Evolutionary conservation across 331 rosid species (phyloP), one percentile per base, ranked within the genome.

Genomic region (Cydonia oblonga): DNA sequence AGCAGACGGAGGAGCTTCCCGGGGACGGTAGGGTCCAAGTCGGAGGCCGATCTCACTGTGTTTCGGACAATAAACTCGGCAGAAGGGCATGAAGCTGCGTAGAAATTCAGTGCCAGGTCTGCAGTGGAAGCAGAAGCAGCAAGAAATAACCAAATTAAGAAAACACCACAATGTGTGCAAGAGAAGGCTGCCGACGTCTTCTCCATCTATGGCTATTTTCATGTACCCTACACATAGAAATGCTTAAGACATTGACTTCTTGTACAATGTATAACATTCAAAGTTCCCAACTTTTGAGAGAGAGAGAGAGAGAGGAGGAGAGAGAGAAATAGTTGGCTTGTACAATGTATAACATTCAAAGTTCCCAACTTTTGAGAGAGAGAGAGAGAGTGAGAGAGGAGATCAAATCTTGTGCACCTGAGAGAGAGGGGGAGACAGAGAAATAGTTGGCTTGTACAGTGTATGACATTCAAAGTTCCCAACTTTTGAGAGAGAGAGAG

Each of bases 1-100:
- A 89, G 76, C 85, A 92, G 75, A 75, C 98, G 98, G 64, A 93
- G 93, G 78, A 93, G 98, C 87, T 90, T 90, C 32, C 93, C 96
- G 4, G 98, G 97, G 65, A 90, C 42, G 32, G 98, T 75, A 32
- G 96, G 89, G 80, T 93, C 98, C 19, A 11, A 28, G 15, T 87
- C 76, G 57, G 93, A 86, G 72, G 91, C 86, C 35, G 97, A 84
- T 33, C 79, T 76, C 15, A 93, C 90, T 2, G 85, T 79, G 81
- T 83, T 80, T 80, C 88, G 79, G 54, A 93, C 84, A 22, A 89
- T 64, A 15, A 82, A 74, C 86, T 93, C 98, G 2, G 96, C 98
- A 2, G 88, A 3, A 20, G 97, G 98, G 66, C 98, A 93, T 24
- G 96, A 84, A 79, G 68, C 74, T 15, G 80, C 86, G 75, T 93